Evolutionary conservation across 2,329 filamentous ascomycete species (phyloP), one percentile per base, ranked within the genome.

Genomic region (Exophiala viscosa): DNA sequence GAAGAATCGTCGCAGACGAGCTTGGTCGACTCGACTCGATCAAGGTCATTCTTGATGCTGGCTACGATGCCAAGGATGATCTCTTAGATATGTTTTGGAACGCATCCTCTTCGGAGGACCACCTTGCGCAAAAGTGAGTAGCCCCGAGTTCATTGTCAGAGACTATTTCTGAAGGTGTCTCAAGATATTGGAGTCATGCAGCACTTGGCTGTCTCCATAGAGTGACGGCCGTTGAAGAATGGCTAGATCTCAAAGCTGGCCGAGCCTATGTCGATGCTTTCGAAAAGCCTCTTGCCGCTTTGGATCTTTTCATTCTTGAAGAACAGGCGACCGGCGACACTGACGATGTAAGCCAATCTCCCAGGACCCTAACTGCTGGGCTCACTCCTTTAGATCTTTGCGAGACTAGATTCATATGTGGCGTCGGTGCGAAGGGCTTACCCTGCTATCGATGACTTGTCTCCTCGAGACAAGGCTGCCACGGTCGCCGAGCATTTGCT

Each of bases 51-150:
- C 83, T 87, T 48, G 73, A 76, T 23, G 77, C 85, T 63, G 90
- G 90, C 0, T 92, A 91, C 64, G 90, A 97, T 73, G 88, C 86
- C 41, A 96, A 96, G 68, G 91, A 96, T 67, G 85, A 84, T 49
- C 77, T 97, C 44, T 64, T 90, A 55, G 75, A 79, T 50, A 84
- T 95, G 65, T 82, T 79, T 55, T 74, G 74, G 9, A 76, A 79
- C 32, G 73, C 78, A 13, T 78, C 86, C 10, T 76, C 81, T 36
- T 76, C 73, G 3, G 81, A 87, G 11, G 90, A 96, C 71, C 82
- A 87, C 48, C 72, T 99, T 63, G 88, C 92, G 11, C 81, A 88
- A 67, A 83, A 85, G 72, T 83, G 60, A 60, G 63, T 55, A 2
- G 40, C 11, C 31, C 1, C 53, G 15, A 14, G 70, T 52, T 43